Base-by-base conservation (phyloP, 345 rosid species). In the Eucalyptus tenuipes region DNA sequence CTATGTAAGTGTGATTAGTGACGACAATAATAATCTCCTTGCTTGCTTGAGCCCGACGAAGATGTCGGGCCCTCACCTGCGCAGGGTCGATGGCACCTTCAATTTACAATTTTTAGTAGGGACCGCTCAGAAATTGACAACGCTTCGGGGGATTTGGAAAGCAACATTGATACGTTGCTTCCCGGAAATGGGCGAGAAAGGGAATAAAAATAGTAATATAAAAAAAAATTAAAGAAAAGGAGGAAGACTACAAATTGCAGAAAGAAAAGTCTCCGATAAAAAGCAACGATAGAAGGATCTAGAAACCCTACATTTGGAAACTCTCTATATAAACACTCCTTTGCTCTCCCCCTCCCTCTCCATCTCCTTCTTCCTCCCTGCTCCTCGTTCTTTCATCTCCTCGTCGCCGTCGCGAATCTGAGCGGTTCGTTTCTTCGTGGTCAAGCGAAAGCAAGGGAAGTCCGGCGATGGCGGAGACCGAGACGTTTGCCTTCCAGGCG, bases 401-500 rank as follows among this genome's bases (percentile, higher is more conserved):
- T 52, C 10, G 10, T 52, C 4, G 57, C 57, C 25, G 57, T 25
- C 49, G 57, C 4, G 44, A 44, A 53, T 86, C 29, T 25, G 29
- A 20, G 82, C 82, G 27, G 25, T 42, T 44, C 55, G 12, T 53
- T 42, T 24, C 42, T 64, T 61, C 6, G 22, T 24, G 49, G 5
- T 24, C 52, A 31, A 33, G 29, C 10, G 3, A 25, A 49, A 10
- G 42, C 88, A 48, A 64, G 75, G 10, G 14, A 17, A 3, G 24
- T 37, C 31, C 29, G 12, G 22, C 85, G 42, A 89, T 94, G 93
- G 91, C 94, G 71, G 97, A 95, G 48, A 71, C 95, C 0, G 97
- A 96, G 91, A 96, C 98, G 88, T 96, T 96, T 49, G 97, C 98
- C 29, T 96, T 96, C 89, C 98, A 96, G 88, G 98, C 98, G 1